Base-by-base conservation (phyloP, 441 rosid species). In the Gossypium davidsonii region DNA sequence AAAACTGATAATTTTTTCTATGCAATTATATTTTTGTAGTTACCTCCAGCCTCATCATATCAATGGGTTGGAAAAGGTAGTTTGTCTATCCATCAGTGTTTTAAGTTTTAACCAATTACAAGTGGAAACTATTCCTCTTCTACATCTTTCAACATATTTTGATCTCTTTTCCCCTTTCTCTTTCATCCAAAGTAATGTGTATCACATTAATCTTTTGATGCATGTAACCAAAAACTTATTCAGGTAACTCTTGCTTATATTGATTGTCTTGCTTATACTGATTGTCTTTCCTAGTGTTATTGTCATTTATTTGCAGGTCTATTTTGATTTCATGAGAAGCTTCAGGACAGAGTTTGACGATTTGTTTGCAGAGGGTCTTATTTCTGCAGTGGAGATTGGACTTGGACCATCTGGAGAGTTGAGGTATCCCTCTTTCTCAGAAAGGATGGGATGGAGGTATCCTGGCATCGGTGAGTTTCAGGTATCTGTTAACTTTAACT, bases 381-480 rank as follows among this genome's bases (percentile, higher is more conserved):
- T 90, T 76, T 70, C 89, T 78, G 88, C 88, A 4, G 69, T 90
- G 69, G 94, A 90, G 80, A 81, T 90, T 81, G 92, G 94, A 76
- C 84, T 90, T 79, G 94, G 94, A 80, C 84, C 92, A 37, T 85
- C 87, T 61, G 92, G 92, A 62, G 92, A 90, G 74, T 78, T 90
- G 55, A 88, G 79, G 82, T 90, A 86, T 70, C 94, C 94, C 76
- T 82, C 92, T 78, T 90, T 83, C 77, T 79, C 88, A 2, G 91
- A 88, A 77, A 84, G 90, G 51, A 78, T 85, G 89, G 92, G 90
- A 57, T 90, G 94, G 94, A 84, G 84, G 76, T 90, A 83, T 71
- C 94, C 94, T 18, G 94, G 94, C 76, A 81, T 90, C 60, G 92
- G 94, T 77, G 90, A 88, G 84, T 90, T 90, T 82, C 94, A 90